Base-by-base conservation (phyloP, 1,284 basidiomycete genomes). In the Laetiporus sulphureus region DNA sequence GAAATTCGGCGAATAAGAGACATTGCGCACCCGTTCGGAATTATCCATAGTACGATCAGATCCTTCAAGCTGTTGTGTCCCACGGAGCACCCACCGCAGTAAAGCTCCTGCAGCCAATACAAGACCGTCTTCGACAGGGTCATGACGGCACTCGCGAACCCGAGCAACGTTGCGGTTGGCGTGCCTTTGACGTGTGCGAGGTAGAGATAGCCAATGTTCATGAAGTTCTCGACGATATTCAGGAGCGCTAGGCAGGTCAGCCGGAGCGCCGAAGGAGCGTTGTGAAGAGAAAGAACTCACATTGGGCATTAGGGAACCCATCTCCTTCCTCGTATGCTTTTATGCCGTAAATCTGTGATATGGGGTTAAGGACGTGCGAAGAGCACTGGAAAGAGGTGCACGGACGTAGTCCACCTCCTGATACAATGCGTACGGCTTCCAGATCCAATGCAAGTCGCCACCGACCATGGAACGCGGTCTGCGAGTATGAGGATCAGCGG, bases 251-350 rank as follows among this genome's bases (percentile, higher is more conserved):
- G 10, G 7, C 31, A 38, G 18, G 39, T 35, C 39, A 45, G 44
- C 22, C 34, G 35, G 38, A 25, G 36, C 32, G 36, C 40, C 21
- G 35, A 27, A 8, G 25, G 8, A 23, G 45, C 40, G 33, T 29
- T 31, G 42, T 19, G 25, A 37, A 22, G 12, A 3, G 38, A 23
- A 34, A n/a, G 29, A 18, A 56, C 77, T 48, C 53, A 89, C 89
- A 75, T 67, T 95, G 91, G 2, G 92, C 91, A 52, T 79, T 87
- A 10, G 91, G 82, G 63, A 95, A 96, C 0, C 92, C 92, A 45
- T 84, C 75, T 16, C 76, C 74, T 1, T 68, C 61, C 45, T 82
- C 63, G 33, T 81, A 70, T 0, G 84, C 74, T 23, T 71, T 69
- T 20, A 79, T 52, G 10, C 89, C 88, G 54, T 96, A 95, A 10